Base-by-base conservation (phyloP, 2,329 filamentous ascomycete genomes). In the Phoma herbarum region DNA sequence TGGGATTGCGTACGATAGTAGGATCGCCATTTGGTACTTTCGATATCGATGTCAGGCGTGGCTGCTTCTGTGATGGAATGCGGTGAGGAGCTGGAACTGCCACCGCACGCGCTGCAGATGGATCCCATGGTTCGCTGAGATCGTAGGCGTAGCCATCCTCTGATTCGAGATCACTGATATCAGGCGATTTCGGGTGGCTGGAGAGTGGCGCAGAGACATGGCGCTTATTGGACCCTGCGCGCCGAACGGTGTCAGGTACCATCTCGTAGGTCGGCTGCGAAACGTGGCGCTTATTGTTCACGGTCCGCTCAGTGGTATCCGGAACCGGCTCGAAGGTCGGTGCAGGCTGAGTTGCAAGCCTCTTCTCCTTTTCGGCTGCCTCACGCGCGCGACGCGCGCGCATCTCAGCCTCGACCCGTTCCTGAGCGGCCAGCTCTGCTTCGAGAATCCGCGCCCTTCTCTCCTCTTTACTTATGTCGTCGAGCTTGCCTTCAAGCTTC, bases 381-480 rank as follows among this genome's bases (percentile, higher is more conserved):
- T 72, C 69, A 14, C 68, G 67, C 6, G 69, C 71, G 31, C 75
- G 67, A 25, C 73, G 69, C 42, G 70, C 73, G n/a, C 71, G 67
- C 57, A 63, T 66, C 39, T 75, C 73, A 10, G 78, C 75, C 35
- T 83, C 83, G 12, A 80, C 82, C 66, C 82, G 83, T 70, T 94
- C 88, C 66, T 88, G 86, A 18, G 89, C 85, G 42, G 86, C 85
- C 66, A 88, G 84, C 75, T 97, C 94, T 6, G 92, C 92, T 69
- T 94, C 90, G 73, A 93, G 86, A 4, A 94, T 87, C 45, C 92
- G 86, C 9, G 93, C 92, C 64, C 94, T 86, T 77, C 96, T 96
- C 78, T 97, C 93, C 79, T 97, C 93, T 77, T 97, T 98, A 76
- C 91, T 97, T 77, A 97, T 94, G 78, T 91, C 93, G 77, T 90